phyloP scores from a whole-genome alignment of 257 asterid genomes.

The Ophiorrhiza pumila region DNA sequence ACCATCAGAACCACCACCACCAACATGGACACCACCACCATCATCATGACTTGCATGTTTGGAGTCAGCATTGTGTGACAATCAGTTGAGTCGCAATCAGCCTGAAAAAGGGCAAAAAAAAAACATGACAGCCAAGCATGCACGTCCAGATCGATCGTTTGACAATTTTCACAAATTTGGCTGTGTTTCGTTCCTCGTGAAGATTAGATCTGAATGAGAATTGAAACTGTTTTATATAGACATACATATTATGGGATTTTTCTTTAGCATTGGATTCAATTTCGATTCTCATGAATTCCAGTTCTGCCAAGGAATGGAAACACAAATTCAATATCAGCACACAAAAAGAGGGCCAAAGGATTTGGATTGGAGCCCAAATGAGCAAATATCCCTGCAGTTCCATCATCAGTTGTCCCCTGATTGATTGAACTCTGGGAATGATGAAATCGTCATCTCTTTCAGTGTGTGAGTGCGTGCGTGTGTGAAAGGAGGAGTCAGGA shows the following conservation, averaged over 20 bases:
- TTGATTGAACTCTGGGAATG: too few species aligned
- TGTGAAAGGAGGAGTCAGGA: background rate
- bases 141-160: background rate
- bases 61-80: conserved; percentile 30
- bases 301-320: too few species aligned
- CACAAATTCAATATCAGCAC: too few species aligned
- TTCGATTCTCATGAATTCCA: too few species aligned
- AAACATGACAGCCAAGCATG: background rate
- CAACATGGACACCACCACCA: conserved; percentile 17
- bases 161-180: background rate
- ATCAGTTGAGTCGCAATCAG: conserved; percentile 13
- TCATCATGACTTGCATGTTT: conserved; percentile 19
- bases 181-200: background rate
- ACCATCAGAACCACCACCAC: conserved; percentile 10
- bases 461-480: background rate
- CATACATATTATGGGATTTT: background rate
- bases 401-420: too few species aligned
- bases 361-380: too few species aligned
- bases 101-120: background rate
- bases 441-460: background rate
- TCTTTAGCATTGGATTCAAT: too few species aligned
- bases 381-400: too few species aligned
- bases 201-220: background rate
- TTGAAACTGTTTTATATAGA: background rate
- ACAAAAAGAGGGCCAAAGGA: too few species aligned